Base-by-base conservation (phyloP, 1,284 basidiomycete species). In the Testicularia cyperi region DNA sequence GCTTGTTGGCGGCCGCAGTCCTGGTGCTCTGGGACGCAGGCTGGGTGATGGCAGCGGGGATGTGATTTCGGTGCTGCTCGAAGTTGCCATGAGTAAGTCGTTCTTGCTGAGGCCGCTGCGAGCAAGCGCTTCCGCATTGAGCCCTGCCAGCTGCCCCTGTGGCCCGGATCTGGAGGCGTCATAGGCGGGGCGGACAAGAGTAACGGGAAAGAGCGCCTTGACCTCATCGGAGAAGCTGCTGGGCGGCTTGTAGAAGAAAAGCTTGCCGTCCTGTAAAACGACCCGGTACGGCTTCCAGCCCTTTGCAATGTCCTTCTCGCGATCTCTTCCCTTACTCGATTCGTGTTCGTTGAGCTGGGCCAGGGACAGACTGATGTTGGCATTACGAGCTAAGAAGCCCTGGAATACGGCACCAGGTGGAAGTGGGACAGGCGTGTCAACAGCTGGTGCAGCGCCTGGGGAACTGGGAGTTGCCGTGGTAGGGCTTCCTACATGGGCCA, bases 251-350 rank as follows among this genome's bases (percentile, higher is more conserved):
- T 66, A 75, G 41, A 76, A 76, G 41, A 43, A 47, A 25, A 76
- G 56, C 6, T 49, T 53, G n/a, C 63, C 68, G 22, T 67, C 66
- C 7, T 54, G 45, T n/a, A 76, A 46, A 12, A 72, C 44, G 19
- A 68, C 72, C 7, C 68, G 66, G 40, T 71, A 76, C 8, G 74
- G 70, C 31, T 75, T 74, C 74, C 74, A 76, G 26, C 74, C 74
- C 20, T 71, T 72, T 5, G 51, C 26, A 31, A 73, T 53, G 44
- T 71, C 70, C 55, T 71, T 71, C 21, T 72, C 70, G 39, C 49
- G 44, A 21, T 53, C 56, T 22, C 55, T 61, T 23, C 47, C 55
- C 22, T 52, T 60, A 45, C 45, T 45, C 16, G 43, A 38, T 4
- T 62, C 53, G 21, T 46, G 40, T 13, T 62, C 58, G 31, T 44